These are phyloP conservation scores for Suillus weaverae DNA, from an alignment of 768 basidiomycete species.

Conservation along the genomic window DNA sequence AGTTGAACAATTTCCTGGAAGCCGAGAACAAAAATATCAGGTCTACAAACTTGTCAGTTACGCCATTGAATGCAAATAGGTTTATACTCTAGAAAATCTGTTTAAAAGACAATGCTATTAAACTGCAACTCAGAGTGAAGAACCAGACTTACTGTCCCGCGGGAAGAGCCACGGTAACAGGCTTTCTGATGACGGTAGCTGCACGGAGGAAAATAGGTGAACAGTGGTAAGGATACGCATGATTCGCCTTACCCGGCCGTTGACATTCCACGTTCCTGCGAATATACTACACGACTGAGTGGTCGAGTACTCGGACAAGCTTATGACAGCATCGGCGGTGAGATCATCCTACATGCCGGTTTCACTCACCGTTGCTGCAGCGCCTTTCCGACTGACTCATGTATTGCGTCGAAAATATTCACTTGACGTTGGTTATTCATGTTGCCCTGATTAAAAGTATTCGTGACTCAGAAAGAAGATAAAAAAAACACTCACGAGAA, in stretches of 20 bases:
- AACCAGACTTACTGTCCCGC: conserved; percentile 55
- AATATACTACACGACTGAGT: conserved; percentile 73
- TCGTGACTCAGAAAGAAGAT: conserved; percentile 10
- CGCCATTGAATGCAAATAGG: conserved; percentile 16
- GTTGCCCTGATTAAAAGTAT: conserved; percentile 72
- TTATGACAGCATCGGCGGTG: conserved; percentile 28
- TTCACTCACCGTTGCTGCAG: conserved; percentile 62
- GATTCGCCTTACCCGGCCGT: conserved; percentile 65
- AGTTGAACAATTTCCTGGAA: conserved; percentile 98
- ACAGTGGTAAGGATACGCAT: background rate
- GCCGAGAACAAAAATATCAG: conserved; percentile 87
- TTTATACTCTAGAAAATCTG: conserved; percentile 22
- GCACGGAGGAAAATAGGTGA: conserved; percentile 13
- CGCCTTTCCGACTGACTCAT: conserved; percentile 77
- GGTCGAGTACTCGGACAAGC: conserved; percentile 82
- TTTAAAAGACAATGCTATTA: conserved; percentile 8
- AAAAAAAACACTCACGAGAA: conserved; percentile 60
- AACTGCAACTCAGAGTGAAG: background rate
- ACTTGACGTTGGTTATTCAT: conserved; percentile 85
- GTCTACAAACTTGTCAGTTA: conserved; percentile 44
- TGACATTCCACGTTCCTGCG: conserved; percentile 94
- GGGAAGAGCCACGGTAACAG: conserved; percentile 92
- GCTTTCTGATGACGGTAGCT: conserved; percentile 74
- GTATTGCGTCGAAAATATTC: conserved; percentile 90
- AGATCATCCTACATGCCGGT: background rate